Evolutionary conservation across 2,329 filamentous ascomycete genomes (phyloP).

Genomic region (Penicillium sp.): DNA sequence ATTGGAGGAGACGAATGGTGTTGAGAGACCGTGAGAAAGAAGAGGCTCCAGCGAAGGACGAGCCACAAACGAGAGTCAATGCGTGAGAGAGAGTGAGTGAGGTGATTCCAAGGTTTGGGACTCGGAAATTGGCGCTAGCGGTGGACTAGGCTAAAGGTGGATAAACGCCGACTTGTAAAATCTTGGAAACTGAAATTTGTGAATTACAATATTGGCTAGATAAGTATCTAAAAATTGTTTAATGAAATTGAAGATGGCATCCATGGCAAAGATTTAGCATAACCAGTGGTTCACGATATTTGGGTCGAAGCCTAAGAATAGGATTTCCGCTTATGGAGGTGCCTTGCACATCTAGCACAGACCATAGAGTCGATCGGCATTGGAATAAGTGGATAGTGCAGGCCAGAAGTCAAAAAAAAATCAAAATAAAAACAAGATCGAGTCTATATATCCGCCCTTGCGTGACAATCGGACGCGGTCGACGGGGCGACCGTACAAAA

Average conservation of each 20-base stretch:
- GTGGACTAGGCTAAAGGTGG: not conserved
- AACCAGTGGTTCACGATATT: not conserved
- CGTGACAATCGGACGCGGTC: not conserved
- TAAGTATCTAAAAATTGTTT: not conserved
- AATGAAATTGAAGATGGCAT: not conserved
- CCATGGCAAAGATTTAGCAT: not conserved
- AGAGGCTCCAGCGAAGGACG: not conserved
- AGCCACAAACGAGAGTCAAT: not conserved
- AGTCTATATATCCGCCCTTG: not conserved
- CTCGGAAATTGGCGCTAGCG: constrained; percentile 3
- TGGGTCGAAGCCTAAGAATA: not conserved
- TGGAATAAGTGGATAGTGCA: not conserved
- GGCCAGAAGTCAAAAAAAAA: not conserved
- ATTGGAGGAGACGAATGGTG: not conserved
- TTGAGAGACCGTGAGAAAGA: not conserved
- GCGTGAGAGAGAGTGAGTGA: not conserved
- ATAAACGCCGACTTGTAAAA: not conserved
- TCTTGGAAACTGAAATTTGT: not conserved
- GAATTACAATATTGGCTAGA: not conserved
- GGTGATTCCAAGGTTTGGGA: constrained; percentile 1
- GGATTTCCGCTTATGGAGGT: not conserved
- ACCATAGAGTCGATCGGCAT: not conserved
- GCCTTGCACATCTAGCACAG: not conserved
- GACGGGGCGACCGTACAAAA: not conserved
- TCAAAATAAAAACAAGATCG: not conserved